phyloP scores from a whole-genome alignment of 1,139 yeast species.

The Hyphopichia buzzinii region DNA sequence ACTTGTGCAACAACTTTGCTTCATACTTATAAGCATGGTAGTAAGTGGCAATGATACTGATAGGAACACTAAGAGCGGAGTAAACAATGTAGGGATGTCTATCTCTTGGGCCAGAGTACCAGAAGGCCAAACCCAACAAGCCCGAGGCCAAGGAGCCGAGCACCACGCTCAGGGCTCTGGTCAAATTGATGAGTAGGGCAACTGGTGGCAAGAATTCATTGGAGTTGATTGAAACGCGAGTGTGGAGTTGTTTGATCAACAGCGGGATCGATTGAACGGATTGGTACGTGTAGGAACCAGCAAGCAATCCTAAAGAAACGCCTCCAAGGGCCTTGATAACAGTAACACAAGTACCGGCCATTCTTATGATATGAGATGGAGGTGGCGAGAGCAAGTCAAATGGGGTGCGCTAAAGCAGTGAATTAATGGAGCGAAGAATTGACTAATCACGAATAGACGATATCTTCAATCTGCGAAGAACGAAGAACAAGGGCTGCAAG shows the following conservation, averaged over 20 bases:
- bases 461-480: not conserved
- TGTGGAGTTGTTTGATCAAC: conserved; percentile 28
- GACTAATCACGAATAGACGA: no score
- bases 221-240: conserved; percentile 9
- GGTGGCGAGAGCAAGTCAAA: no score
- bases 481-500: not conserved
- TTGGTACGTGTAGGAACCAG: conserved; percentile 40
- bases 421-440: no score
- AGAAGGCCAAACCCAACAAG: conserved; percentile 42
- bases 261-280: conserved; percentile 34
- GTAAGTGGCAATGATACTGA: conserved; percentile 26
- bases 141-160: conserved; percentile 39
- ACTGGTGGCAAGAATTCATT: conserved; percentile 11
- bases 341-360: conserved; percentile 49
- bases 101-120: conserved; percentile 39
- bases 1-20: conserved; percentile 14
- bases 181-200: conserved; percentile 16
- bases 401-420: no score
- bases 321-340: conserved; percentile 51
- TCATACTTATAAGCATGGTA: conserved; percentile 17
- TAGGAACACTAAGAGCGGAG: conserved; percentile 51
- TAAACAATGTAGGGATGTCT: conserved; percentile 58
- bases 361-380: no score
- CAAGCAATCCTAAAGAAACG: conserved; percentile 50
- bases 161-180: conserved; percentile 29